Evolutionary conservation across 202 grass and related monocot genomes (phyloP).

Genomic region (Thinopyrum obtusiflorum): DNA sequence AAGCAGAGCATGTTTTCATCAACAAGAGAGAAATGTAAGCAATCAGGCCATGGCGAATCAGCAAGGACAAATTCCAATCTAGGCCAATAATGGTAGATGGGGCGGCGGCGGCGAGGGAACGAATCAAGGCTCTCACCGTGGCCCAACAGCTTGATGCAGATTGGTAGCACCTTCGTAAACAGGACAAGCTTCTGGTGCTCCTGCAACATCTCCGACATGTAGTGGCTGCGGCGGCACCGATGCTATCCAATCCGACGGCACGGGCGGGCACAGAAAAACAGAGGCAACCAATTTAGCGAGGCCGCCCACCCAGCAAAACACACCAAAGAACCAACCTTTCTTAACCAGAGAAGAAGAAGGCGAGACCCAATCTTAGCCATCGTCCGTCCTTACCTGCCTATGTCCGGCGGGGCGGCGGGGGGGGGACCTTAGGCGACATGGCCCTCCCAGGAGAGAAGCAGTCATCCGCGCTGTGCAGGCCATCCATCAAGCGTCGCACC

Average conservation of each 20-base stretch:
- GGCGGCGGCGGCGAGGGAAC: not conserved
- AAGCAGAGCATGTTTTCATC: conserved; percentile 8
- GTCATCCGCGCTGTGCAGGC: no score
- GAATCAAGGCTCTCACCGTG: conserved; percentile 54
- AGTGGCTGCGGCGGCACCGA: conserved; percentile 59
- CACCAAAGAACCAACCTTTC: no score
- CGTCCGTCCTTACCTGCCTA: no score
- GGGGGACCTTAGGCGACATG: no score
- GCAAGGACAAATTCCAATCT: conserved; percentile 9
- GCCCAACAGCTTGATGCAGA: conserved; percentile 80
- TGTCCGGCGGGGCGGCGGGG: no score
- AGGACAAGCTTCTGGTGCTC: conserved; percentile 88
- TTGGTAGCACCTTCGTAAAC: conserved; percentile 93
- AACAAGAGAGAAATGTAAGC: not conserved
- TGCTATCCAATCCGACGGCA: conserved; percentile 29
- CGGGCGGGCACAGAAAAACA: not conserved
- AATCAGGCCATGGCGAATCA: not conserved
- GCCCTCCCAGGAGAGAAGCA: no score
- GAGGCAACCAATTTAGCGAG: no score
- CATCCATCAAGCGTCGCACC: no score
- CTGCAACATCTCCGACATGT: conserved; percentile 80
- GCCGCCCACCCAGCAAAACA: no score
- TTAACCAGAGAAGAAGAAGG: no score
- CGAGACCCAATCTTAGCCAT: no score
- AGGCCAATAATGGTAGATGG: conserved; percentile 24